phyloP scores from a whole-genome alignment of 2,329 filamentous ascomycete species.

The Colletotrichum karsti region DNA sequence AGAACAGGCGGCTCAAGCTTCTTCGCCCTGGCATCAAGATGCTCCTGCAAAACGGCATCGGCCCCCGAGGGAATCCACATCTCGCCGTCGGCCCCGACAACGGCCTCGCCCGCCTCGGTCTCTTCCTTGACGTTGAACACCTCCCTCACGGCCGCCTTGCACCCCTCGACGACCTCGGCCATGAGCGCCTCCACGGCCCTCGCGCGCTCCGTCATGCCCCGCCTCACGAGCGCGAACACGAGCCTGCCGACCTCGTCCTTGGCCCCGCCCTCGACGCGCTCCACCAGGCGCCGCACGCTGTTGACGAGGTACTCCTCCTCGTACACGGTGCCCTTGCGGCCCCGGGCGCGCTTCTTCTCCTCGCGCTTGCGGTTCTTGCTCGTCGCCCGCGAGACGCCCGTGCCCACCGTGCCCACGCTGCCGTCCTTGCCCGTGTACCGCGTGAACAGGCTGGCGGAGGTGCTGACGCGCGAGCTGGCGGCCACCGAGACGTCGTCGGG shows the following conservation, averaged over 20 bases:
- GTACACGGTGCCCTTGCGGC: constrained; percentile 96
- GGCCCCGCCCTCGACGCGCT: constrained; percentile 77
- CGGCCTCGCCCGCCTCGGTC: constrained; percentile 30
- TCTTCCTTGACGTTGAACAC: constrained; percentile 63
- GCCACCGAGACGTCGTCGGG: constrained; percentile 95
- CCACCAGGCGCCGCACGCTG: constrained; percentile 82
- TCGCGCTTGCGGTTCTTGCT: constrained; percentile 89
- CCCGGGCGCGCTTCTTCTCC: constrained; percentile 92
- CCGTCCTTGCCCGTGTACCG: constrained; percentile 80
- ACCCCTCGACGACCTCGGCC: constrained; percentile 77
- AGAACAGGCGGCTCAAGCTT: constrained; percentile 58
- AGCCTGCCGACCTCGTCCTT: constrained; percentile 78
- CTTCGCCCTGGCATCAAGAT: constrained; percentile 53
- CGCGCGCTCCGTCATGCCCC: constrained; percentile 89
- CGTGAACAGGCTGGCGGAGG: constrained; percentile 89
- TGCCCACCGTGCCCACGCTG: constrained; percentile 74
- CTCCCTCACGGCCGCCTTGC: constrained; percentile 71
- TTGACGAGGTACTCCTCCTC: constrained; percentile 97
- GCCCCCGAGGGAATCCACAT: constrained; percentile 53
- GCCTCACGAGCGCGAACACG: constrained; percentile 78
- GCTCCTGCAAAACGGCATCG: constrained; percentile 61
- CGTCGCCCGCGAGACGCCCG: constrained; percentile 79
- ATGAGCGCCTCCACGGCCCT: constrained; percentile 79
- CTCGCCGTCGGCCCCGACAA: constrained; percentile 27
- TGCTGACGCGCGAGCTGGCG: constrained; percentile 80